phyloP scores from a whole-genome alignment of 2,329 filamentous ascomycete genomes.

The Atkinsonella hypoxylon region DNA sequence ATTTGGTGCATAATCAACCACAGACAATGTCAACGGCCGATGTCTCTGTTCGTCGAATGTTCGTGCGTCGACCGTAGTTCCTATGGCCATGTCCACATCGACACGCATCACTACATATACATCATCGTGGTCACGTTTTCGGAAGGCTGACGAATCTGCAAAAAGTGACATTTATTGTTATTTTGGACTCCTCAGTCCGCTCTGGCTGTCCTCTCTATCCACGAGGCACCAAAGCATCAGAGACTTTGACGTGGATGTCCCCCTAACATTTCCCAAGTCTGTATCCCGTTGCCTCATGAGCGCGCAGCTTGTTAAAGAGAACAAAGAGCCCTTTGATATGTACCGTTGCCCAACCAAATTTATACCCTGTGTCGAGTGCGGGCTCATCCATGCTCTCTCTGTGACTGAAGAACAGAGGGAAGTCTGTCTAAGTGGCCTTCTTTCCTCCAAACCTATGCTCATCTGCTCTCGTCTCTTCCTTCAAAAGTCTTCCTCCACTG shows the following conservation, averaged over 20 bases:
- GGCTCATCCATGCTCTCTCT: conserved; percentile 24
- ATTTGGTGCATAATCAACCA: no score
- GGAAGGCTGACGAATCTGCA: neutral
- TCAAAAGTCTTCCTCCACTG: conserved; percentile 18
- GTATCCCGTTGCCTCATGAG: neutral
- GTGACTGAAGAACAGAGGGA: conserved; percentile 21
- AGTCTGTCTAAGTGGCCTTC: conserved; percentile 21
- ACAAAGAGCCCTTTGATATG: conserved; percentile 16
- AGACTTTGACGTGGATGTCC: conserved; percentile 1
- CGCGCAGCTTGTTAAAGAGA: conserved; percentile 14
- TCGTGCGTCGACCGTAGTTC: no score
- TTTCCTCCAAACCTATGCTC: conserved; percentile 21
- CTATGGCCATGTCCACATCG: no score
- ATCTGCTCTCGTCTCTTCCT: conserved; percentile 16
- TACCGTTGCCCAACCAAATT: conserved; percentile 22
- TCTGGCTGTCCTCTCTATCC: conserved; percentile 20
- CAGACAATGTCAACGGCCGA: no score
- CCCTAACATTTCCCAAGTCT: neutral
- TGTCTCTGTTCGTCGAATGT: no score
- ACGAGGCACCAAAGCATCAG: conserved; percentile 9
- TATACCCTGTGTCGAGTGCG: conserved; percentile 25
- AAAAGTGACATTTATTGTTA: conserved; percentile 13
- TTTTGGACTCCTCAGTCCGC: conserved; percentile 29
- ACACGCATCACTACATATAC: neutral
- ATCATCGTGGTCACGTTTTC: neutral